Base-by-base conservation (phyloP, 306 rosid genomes). In the Rosa persica region DNA sequence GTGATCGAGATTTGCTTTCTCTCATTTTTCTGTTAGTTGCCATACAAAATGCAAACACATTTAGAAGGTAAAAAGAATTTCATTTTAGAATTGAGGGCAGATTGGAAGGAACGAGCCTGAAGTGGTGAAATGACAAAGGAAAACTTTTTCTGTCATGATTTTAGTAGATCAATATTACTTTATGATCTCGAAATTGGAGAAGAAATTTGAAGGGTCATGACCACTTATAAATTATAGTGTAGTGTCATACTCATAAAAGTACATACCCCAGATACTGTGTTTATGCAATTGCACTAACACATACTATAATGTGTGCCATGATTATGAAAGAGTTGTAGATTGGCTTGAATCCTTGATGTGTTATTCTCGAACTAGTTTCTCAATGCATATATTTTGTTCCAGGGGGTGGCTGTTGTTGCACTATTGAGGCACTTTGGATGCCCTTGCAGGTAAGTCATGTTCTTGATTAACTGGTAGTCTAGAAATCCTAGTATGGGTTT, bases 361-460 rank as follows among this genome's bases (percentile, higher is more conserved):
- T 25, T 17, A 34, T 68, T 61, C 10, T 65, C 11, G 52, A 48
- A 54, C 17, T 55, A 15, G 40, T 22, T 4, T 22, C 48, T 30
- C 48, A 64, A 17, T 47, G 51, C 73, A 47, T n/a, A n/a, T n/a
- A n/a, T 40, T 82, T 76, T 75, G 42, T 80, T 76, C 6, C 83
- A 90, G 97, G 95, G 97, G 76, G 61, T 92, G 39, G 93, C 92
- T 78, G 93, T 92, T 83, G 97, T 94, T 86, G 97, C 97, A 19
- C 90, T 95, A 25, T 78, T 95, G 85, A 92, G 98, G 87, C 97
- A 92, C 84, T 94, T 90, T 81, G 98, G 97, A 82, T 92, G 98
- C 83, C 76, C 78, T 48, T 92, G 97, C 88, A 90, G 98, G 98
- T 90, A 86, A 88, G 48, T 80, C 67, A 73, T 70, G 58, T 73